Conservation (phyloP, 345 rosid genomes). For the Camelina sativa region DNA sequence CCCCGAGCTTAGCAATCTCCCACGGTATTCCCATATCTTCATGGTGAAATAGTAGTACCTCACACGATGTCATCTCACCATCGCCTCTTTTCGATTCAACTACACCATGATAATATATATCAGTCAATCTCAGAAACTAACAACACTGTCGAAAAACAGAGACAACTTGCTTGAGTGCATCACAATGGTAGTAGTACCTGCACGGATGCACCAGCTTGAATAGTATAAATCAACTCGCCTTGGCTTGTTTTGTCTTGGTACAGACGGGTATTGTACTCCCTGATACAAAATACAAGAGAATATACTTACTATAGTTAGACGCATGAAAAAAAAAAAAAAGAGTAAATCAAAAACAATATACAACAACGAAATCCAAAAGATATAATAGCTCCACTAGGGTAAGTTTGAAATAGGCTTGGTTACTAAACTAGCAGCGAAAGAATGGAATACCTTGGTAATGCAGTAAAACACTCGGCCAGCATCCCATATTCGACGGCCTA, state of each 20-base stretch:
- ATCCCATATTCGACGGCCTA: constrained; percentile 97
- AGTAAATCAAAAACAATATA: no score
- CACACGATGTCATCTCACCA: constrained; percentile 83
- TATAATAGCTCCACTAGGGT: not conserved
- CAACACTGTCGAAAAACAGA: not conserved
- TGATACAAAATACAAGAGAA: constrained; percentile 43
- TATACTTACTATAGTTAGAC: not conserved
- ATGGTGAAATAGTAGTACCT: constrained; percentile 91
- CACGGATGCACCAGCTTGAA: constrained; percentile 95
- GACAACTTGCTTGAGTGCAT: constrained; percentile 4
- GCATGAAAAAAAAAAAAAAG: constrained; percentile 1
- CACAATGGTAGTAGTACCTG: constrained; percentile 64
- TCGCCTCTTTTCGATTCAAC: constrained; percentile 90
- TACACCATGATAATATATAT: constrained; percentile 44
- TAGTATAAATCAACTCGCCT: constrained; percentile 89
- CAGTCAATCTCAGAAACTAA: constrained; percentile 12
- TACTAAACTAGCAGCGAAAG: not conserved
- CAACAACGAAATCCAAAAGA: not conserved
- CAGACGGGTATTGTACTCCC: constrained; percentile 77
- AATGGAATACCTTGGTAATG: constrained; percentile 74
- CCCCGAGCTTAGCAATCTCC: constrained; percentile 95
- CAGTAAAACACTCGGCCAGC: constrained; percentile 78
- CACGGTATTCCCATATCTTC: constrained; percentile 99
- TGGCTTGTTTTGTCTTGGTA: constrained; percentile 79
- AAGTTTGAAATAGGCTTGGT: not conserved